Base-by-base conservation (phyloP, 2,329 filamentous ascomycete genomes). In the Colletotrichum costaricense region DNA sequence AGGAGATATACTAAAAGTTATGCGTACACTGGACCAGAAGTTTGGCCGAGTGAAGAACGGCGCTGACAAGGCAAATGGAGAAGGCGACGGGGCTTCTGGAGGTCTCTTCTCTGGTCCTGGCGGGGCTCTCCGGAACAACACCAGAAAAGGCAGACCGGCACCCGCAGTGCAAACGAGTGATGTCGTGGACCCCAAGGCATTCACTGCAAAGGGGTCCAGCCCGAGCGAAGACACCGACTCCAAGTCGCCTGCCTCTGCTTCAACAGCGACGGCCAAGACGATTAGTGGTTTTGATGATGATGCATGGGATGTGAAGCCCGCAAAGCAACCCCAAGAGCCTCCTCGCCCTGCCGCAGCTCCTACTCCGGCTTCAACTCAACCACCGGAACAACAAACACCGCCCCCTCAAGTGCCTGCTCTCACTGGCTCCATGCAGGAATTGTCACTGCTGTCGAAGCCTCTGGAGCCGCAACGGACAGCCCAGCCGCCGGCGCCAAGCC, bases 1-100 rank as follows among this genome's bases (percentile, higher is more conserved):
- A 83, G 97, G 97, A 30, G 97, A 99, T 81, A 98, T 98, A 72
- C 91, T 99, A 78, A 95, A 97, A 75, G 94, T 99, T 7, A 98
- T 97, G 91, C 95, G 96, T 75, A 90, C 90, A 77, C 84, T 99
- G 69, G 96, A 99, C 81, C 89, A 87, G 80, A 97, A 94, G 80
- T 98, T 90, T 80, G 90, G 88, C 63, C 92, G 95, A 49, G 89
- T 87, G 54, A 87, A 84, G 9, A 89, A 89, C 68, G 90, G 88
- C n/a, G 91, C 92, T 72, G 89, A 88, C 22, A 89, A 87, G 22
- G 80, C 82, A 24, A 84, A 86, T 64, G 93, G 94, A 33, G 80
- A 81, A 56, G 87, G 88, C 59, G 72, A 72, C 19, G 52, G 68
- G 7, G 56, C 62, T 6, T 49, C 72, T 26, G 72, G 72, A 5